A percentile compares a stretch with the other conserved stretches of the same genome.
Conservation (phyloP, 2,329 filamentous ascomycete species). For the Emergomyces pasteurianus region DNA sequence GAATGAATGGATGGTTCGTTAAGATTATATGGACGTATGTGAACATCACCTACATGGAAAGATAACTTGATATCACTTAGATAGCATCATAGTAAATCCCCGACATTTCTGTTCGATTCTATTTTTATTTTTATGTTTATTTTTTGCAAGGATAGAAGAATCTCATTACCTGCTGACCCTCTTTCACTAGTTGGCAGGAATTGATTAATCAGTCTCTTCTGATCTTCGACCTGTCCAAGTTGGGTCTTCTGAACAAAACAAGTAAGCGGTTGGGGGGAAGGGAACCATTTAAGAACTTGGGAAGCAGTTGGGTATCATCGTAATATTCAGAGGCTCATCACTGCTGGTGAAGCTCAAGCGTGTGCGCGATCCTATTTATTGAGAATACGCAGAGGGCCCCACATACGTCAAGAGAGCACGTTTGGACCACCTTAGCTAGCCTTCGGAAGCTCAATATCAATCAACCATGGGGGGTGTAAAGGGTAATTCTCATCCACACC, state of each 20-base stretch:
- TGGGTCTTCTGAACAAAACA: background rate
- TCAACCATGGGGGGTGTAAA: background rate
- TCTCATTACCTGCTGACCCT: background rate
- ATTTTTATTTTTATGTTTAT: background rate
- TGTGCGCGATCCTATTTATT: background rate
- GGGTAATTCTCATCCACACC: background rate
- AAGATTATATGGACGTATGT: no score
- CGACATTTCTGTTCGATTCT: background rate
- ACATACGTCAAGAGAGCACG: no score
- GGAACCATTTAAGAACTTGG: no score
- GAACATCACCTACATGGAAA: no score
- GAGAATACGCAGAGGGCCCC: background rate
- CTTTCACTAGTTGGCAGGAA: background rate
- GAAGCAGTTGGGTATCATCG: no score
- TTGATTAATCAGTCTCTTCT: background rate
- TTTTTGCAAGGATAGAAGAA: background rate
- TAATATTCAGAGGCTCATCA: no score
- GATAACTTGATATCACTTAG: no score
- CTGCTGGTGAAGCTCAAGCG: background rate
- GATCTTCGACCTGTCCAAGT: background rate
- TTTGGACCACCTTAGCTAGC: no score
- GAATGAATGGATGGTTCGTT: no score
- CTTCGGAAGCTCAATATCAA: constrained; percentile 1
- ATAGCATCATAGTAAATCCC: background rate
- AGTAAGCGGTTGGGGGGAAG: background rate